Conservation (phyloP, 2,329 filamentous ascomycete species). For the Aspergillus aculeatus region DNA sequence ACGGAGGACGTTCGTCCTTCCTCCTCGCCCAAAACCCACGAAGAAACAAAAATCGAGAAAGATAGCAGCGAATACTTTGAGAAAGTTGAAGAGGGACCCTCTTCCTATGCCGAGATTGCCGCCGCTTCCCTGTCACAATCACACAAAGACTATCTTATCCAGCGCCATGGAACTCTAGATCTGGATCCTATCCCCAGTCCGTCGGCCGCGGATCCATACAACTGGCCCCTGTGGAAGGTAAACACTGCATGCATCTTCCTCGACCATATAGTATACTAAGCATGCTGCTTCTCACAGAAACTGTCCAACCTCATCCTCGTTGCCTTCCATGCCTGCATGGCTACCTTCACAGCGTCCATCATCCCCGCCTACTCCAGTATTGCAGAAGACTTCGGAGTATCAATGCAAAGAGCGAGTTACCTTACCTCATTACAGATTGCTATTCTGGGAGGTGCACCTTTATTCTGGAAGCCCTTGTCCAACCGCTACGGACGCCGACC, state of each 20-base stretch:
- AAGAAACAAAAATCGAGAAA: slow-evolving; percentile 7
- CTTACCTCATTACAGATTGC: slow-evolving; percentile 57
- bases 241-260: not conserved
- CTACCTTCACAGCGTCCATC: slow-evolving; percentile 57
- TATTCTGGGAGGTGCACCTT: slow-evolving; percentile 52
- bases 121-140: slow-evolving; percentile 21
- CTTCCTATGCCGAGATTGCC: slow-evolving; percentile 3
- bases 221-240: slow-evolving; percentile 55
- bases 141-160: slow-evolving; percentile 48
- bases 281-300: slow-evolving; percentile 13
- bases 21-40: slow-evolving; percentile 1
- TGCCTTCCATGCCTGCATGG: slow-evolving; percentile 59
- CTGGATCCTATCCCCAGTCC: slow-evolving; percentile 54
- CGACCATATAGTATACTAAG: no score
- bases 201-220: slow-evolving; percentile 54
- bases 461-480: slow-evolving; percentile 58
- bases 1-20: not conserved
- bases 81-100: slow-evolving; percentile 4
- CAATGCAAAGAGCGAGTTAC: slow-evolving; percentile 52
- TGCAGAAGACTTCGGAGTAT: slow-evolving; percentile 50
- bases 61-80: slow-evolving; percentile 16
- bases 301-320: slow-evolving; percentile 48
- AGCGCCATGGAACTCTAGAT: slow-evolving; percentile 53
- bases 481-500: slow-evolving; percentile 55
- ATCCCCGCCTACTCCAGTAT: slow-evolving; percentile 56